Evolutionary conservation across 2,329 filamentous ascomycete genomes (phyloP), one percentile per base, ranked within the genome.

Genomic region (Trichoderma guizhouense): DNA sequence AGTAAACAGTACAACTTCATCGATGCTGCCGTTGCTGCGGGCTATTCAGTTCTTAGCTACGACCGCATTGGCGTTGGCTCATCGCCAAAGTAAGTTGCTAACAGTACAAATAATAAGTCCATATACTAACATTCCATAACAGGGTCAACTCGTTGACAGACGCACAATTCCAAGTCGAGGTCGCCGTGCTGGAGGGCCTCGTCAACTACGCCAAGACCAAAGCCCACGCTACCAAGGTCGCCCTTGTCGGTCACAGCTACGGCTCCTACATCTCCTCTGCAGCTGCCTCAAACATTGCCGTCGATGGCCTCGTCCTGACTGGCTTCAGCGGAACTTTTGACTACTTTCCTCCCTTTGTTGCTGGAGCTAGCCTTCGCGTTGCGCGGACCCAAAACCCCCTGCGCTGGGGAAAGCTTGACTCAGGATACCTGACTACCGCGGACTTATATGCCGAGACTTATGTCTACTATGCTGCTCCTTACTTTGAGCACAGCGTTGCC

Each of bases 101-200:
- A 7, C 4, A 11, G 11, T n/a, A 5, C 12, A 32, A 28, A 14
- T 15, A 12, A 24, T 3, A 43, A 3, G 14, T 3, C 5, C 21
- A 14, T 6, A 61, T 51, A 26, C 55, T 69, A n/a, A 69, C 8
- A 0, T 5, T 7, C 28, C 2, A 15, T 21, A 15, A 68, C 8
- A 69, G 66, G 14, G 55, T 69, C 26, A 69, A 61, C 55, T 61
- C 66, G 8, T 36, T 61, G 36, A 60, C 66, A 61, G 55, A 69
- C 21, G 55, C 66, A 1, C 66, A 69, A 36, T 69, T 69, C 66
- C 66, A 69, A 9, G 66, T 69, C 39, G 66, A 69, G 32, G 66
- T 69, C 18, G 66, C 66, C 39, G 53, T 69, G n/a, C 18, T 69
- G 7, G 55, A 69, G 9, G 66, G 55, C 9, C 66, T 69, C 36